phyloP scores from a whole-genome alignment of 1,139 yeast genomes.

The Lodderomyces theae region DNA sequence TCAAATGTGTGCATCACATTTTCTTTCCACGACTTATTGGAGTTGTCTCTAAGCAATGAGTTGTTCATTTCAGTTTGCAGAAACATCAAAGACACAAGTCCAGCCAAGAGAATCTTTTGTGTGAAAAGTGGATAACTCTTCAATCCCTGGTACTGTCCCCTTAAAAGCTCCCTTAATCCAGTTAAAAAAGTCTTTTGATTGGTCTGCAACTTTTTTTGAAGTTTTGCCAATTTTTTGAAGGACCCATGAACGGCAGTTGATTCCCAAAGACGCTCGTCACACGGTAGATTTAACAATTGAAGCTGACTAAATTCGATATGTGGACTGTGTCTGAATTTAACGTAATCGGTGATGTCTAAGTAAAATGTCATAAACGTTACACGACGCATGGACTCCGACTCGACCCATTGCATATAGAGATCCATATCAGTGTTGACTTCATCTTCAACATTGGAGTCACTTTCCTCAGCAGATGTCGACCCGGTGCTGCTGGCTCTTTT shows the following conservation, averaged over 20 bases:
- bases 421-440: constrained; percentile 25
- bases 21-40: constrained; percentile 55
- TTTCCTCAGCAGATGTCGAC: constrained; percentile 31
- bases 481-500: constrained; percentile 16
- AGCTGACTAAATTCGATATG: constrained; percentile 69
- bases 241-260: constrained; percentile 39
- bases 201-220: constrained; percentile 31
- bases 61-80: constrained; percentile 69
- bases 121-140: constrained; percentile 42
- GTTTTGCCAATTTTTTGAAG: constrained; percentile 37
- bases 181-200: constrained; percentile 26
- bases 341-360: constrained; percentile 76
- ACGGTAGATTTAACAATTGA: constrained; percentile 67
- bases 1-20: constrained; percentile 18
- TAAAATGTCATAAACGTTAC: constrained; percentile 79
- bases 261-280: constrained; percentile 75
- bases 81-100: constrained; percentile 67
- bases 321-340: constrained; percentile 73
- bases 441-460: constrained; percentile 13
- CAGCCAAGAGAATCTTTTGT: constrained; percentile 64
- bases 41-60: constrained; percentile 28
- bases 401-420: constrained; percentile 60
- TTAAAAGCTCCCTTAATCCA: constrained; percentile 34
- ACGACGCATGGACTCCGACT: constrained; percentile 73
- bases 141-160: constrained; percentile 18